Conservation (phyloP, 1,139 yeast genomes). For the Zhuliangozyma blackwelliae region DNA sequence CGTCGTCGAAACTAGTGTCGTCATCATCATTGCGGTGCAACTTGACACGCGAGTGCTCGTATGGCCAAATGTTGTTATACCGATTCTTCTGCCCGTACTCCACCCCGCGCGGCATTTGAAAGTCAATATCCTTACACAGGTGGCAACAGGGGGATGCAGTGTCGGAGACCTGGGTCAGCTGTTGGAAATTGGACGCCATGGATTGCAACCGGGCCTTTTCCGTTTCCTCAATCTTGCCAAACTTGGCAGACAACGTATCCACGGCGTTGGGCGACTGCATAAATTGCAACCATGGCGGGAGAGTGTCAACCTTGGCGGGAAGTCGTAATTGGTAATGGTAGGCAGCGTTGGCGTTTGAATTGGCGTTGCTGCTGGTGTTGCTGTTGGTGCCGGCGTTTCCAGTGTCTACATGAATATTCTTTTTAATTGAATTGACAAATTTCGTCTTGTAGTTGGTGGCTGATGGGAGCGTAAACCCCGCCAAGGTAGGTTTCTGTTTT, state of each 20-base stretch:
- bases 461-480: conserved; percentile 36
- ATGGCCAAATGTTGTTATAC: conserved; percentile 45
- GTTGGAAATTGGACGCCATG: conserved; percentile 9
- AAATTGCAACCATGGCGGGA: conserved; percentile 47
- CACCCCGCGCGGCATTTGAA: conserved; percentile 51
- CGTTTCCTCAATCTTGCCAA: conserved; percentile 44
- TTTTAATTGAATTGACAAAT: conserved; percentile 30
- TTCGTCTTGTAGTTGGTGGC: conserved; percentile 28
- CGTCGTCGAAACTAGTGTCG: conserved; percentile 11
- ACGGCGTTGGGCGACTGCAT: conserved; percentile 21
- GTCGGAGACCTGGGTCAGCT: conserved; percentile 7
- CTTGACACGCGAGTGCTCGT: conserved; percentile 43
- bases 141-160: conserved; percentile 47
- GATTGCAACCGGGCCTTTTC: conserved; percentile 47
- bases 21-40: conserved; percentile 9
- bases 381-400: conserved; percentile 9
- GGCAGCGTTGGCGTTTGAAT: conserved; percentile 11
- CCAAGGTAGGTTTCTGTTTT: conserved; percentile 11
- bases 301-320: neutral
- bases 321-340: neutral
- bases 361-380: conserved; percentile 14
- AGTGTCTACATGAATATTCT: conserved; percentile 13
- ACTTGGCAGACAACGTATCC: conserved; percentile 32
- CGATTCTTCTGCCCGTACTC: conserved; percentile 44
- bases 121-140: conserved; percentile 37